Evolutionary conservation across 164 flowering plant species (phyloP).

Genomic region (Berberis vulgaris): DNA sequence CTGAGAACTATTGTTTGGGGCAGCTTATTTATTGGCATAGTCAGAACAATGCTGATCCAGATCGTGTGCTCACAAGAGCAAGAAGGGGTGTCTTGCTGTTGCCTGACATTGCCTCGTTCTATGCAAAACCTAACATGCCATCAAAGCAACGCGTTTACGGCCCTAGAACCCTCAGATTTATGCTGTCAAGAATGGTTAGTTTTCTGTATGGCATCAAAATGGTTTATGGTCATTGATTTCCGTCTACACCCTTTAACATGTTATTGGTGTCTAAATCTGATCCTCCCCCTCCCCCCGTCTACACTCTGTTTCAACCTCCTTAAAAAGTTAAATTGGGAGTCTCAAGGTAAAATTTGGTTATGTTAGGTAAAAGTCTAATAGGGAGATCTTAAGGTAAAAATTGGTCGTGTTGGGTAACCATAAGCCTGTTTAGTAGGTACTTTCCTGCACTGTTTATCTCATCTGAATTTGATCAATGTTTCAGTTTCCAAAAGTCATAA

Average conservation of each 20-base stretch:
- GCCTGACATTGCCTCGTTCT: slow-evolving; percentile 82
- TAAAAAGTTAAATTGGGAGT: too few relatives aligned
- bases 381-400: too few relatives aligned
- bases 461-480: too few relatives aligned
- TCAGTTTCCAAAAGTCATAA: too few relatives aligned
- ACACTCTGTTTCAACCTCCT: too few relatives aligned
- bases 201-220: not conserved
- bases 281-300: too few relatives aligned
- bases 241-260: not conserved
- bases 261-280: too few relatives aligned
- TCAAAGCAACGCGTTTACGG: slow-evolving; percentile 74
- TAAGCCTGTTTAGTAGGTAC: too few relatives aligned
- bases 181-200: slow-evolving; percentile 83
- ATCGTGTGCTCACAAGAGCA: slow-evolving; percentile 48
- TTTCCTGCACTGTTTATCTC: too few relatives aligned
- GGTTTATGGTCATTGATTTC: not conserved
- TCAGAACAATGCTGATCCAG: slow-evolving; percentile 81
- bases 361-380: too few relatives aligned
- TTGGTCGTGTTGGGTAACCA: too few relatives aligned
- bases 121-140: slow-evolving; percentile 68
- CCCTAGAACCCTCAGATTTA: slow-evolving; percentile 55
- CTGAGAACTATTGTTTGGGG: slow-evolving; percentile 91
- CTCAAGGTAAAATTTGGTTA: too few relatives aligned
- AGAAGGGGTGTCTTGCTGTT: slow-evolving; percentile 84
- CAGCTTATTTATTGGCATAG: slow-evolving; percentile 90